Conservation (phyloP, 1,284 basidiomycete species). For the Ganoderma boninense region DNA sequence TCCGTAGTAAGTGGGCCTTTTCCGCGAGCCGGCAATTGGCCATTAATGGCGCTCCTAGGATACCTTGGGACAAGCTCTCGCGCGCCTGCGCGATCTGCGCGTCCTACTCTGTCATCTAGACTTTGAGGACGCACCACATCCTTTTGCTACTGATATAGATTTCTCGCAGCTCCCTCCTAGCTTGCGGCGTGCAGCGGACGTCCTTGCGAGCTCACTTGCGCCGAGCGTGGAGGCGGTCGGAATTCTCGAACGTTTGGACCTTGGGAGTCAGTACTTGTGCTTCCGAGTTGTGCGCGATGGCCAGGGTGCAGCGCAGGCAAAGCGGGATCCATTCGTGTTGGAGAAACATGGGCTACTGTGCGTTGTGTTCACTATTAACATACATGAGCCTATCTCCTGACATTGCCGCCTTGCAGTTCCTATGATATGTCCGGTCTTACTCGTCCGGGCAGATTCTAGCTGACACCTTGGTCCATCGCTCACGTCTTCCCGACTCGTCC, state of each 20-base stretch:
- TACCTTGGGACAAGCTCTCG: neutral
- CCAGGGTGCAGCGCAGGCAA: neutral
- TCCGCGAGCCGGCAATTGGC: too few species aligned
- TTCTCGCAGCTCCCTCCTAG: neutral
- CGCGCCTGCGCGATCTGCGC: neutral
- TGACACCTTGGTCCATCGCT: too few species aligned
- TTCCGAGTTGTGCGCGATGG: too few species aligned
- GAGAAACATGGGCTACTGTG: neutral
- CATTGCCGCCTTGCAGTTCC: too few species aligned
- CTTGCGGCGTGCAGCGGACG: neutral
- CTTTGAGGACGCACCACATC: neutral
- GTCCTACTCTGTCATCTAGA: neutral
- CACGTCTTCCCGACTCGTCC: too few species aligned
- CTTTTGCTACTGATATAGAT: neutral
- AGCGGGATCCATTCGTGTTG: neutral
- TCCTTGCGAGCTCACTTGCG: neutral
- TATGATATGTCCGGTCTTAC: too few species aligned
- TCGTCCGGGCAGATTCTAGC: too few species aligned
- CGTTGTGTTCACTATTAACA: neutral
- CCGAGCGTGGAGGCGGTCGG: neutral
- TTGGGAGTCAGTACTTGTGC: neutral
- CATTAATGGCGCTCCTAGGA: too few species aligned
- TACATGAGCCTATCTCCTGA: too few species aligned
- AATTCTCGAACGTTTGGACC: neutral
- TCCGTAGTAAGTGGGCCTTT: neutral